A percentile compares a stretch with the other conserved stretches of the same genome.
Conservation (phyloP, 768 basidiomycete genomes). For the Kwoniella heveanensis region DNA sequence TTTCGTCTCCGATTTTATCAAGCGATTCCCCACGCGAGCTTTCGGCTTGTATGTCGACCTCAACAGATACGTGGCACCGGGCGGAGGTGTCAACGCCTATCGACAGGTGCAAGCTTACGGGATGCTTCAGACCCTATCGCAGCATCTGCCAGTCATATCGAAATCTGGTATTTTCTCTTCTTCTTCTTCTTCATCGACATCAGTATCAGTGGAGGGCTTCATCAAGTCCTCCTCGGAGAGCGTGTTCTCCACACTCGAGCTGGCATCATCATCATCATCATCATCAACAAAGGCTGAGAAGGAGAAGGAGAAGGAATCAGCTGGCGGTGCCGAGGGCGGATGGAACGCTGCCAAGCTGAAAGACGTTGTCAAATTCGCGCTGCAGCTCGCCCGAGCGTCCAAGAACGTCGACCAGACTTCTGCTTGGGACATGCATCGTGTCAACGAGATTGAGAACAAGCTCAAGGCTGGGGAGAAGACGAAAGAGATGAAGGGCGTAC, state of each 20-base stretch:
- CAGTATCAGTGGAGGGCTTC: slow-evolving; percentile 62
- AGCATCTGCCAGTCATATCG: slow-evolving; percentile 59
- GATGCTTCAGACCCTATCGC: slow-evolving; percentile 68
- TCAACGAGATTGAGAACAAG: slow-evolving; percentile 61
- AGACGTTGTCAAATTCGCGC: slow-evolving; percentile 72
- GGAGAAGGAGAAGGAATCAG: slow-evolving; percentile 53
- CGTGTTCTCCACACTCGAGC: slow-evolving; percentile 61
- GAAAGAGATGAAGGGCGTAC: slow-evolving; percentile 66
- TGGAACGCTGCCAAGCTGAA: slow-evolving; percentile 71
- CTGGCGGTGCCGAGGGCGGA: slow-evolving; percentile 20
- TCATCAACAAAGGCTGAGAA: slow-evolving; percentile 9
- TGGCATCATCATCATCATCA: slow-evolving; percentile 60
- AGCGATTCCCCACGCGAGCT: slow-evolving; percentile 65
- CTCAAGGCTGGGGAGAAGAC: slow-evolving; percentile 65
- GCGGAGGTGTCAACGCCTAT: slow-evolving; percentile 72
- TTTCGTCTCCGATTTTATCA: slow-evolving; percentile 79
- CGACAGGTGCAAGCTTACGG: slow-evolving; percentile 74
- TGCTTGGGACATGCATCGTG: slow-evolving; percentile 66
- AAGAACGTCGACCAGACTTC: slow-evolving; percentile 58
- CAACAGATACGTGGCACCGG: slow-evolving; percentile 60
- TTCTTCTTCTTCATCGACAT: too few species aligned
- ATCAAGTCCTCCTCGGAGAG: slow-evolving; percentile 61
- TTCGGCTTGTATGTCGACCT: slow-evolving; percentile 69
- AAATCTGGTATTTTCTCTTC: slow-evolving; percentile 53
- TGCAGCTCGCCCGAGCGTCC: slow-evolving; percentile 68